Evolutionary conservation across 1,139 yeast species (phyloP), one percentile per base, ranked within the genome.

Genomic region (Hemisphaericaspora lyxosophila): DNA sequence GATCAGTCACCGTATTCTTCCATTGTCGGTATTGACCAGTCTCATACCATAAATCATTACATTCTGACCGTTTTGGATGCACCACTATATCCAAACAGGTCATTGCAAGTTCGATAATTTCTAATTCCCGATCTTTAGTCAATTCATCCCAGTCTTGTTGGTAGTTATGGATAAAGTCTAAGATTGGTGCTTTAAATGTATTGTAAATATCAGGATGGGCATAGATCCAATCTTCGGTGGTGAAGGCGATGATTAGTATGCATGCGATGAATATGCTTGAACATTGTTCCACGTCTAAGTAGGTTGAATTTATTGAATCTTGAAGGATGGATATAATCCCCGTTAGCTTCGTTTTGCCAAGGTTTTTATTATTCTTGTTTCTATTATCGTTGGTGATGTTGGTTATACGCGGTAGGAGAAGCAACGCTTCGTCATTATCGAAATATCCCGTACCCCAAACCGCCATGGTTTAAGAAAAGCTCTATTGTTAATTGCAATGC

Each of bases 371-470:
- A 19, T 19, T 8, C 8, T 19, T 19, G 23, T 6, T 19, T 6
- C 8, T 6, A 9, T 23, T 11, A 7, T 23, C 9, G 18, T 4
- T 26, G 29, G 13, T 26, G 7, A 11, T 11, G n/a, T 23, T 11
- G 9, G 31, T 28, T 28, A 28, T 4, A 14, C 9, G 4, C 8
- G 15, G 7, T 7, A 27, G 30, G 18, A 22, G 12, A 12, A 28
- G 6, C 5, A 17, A n/a, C 3, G 31, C 23, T n/a, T 28, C 31
- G 31, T 17, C 23, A 15, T 28, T 17, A 15, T 28, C 31, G 9
- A 28, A 28, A 18, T 28, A 28, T 28, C 31, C 31, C 7, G 18
- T 18, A 17, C 31, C 31, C 31, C 31, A 28, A 17, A 23, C 31
- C 11, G 31, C 14, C 31, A 28, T 28, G n/a, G 11, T 18, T 11